Evolutionary conservation across 1,139 yeast genomes (phyloP).

Genomic region (Candida sp.): DNA sequence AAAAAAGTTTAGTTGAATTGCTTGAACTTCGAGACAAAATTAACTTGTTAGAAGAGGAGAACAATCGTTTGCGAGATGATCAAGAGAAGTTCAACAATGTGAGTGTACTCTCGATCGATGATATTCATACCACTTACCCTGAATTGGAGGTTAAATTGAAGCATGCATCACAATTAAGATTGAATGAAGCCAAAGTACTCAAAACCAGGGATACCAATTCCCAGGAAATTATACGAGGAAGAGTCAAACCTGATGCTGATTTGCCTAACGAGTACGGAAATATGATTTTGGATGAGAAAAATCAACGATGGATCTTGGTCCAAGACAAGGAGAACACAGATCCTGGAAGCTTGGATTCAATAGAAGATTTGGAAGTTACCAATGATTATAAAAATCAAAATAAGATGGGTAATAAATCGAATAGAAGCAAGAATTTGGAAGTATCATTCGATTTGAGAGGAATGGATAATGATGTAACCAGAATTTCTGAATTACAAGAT

Average conservation of each 20-base stretch:
- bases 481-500: conserved; percentile 41
- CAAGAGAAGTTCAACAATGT: conserved; percentile 6
- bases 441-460: conserved; percentile 37
- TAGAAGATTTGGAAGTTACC: conserved; percentile 35
- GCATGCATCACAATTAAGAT: conserved; percentile 33
- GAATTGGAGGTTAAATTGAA: conserved; percentile 34
- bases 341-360: conserved; percentile 37
- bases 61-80: conserved; percentile 12
- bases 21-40: not conserved
- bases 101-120: conserved; percentile 18
- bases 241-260: conserved; percentile 30
- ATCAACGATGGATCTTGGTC: conserved; percentile 34
- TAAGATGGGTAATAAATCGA: conserved; percentile 12
- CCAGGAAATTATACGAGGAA: conserved; percentile 19
- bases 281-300: conserved; percentile 36
- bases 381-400: conserved; percentile 5
- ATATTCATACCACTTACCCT: conserved; percentile 16
- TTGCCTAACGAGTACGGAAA: conserved; percentile 37
- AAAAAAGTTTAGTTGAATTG: not conserved
- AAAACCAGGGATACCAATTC: not conserved
- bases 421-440: conserved; percentile 24
- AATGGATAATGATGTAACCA: conserved; percentile 24
- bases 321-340: conserved; percentile 24
- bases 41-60: conserved; percentile 9
- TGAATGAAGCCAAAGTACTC: conserved; percentile 3